phyloP scores from a whole-genome alignment of 306 rosid species.

The peach (Prunus persica) region Prunus_persica_NCBIv2 NC_034016.1:1101001-1101500 shows the following conservation, averaged over 20 bases:
- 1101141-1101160: background rate
- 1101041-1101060: background rate
- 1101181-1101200: background rate
- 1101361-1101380: conserved; percentile 73
- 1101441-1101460: background rate
- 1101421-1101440: background rate
- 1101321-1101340: conserved; percentile 56
- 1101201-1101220: background rate
- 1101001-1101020: background rate
- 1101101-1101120: background rate
- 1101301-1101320: conserved; percentile 66
- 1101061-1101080: background rate
- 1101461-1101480: background rate
- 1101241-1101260: conserved; percentile 84
- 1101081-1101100: background rate
- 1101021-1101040: background rate
- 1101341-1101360: conserved; percentile 89
- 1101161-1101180: background rate
- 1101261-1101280: conserved; percentile 77
- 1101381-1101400: background rate
- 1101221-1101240: conserved; percentile 16
- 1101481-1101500: background rate
- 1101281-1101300: conserved; percentile 62
- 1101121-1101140: background rate
- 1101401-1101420: background rate